Conservation (phyloP, 2,329 filamentous ascomycete genomes). For the Diaporthe velutina region DNA sequence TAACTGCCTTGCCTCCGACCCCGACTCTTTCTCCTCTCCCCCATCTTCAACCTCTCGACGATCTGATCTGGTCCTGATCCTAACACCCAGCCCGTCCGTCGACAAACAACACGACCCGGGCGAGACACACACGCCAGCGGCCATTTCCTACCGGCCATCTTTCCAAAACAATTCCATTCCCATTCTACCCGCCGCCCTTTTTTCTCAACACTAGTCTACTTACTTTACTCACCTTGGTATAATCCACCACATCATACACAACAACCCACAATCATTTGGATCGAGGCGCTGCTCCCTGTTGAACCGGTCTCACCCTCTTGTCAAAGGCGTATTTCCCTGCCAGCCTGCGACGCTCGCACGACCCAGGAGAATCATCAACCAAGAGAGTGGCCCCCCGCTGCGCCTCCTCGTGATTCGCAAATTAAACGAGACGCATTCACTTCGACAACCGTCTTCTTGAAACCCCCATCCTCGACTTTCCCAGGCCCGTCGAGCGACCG, state of each 20-base stretch:
- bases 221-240: slow-evolving; percentile 32
- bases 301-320: slow-evolving; percentile 39
- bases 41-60: slow-evolving; percentile 34
- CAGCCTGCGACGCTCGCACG: slow-evolving; percentile 32
- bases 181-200: slow-evolving; percentile 4
- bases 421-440: slow-evolving; percentile 9
- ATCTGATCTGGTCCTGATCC: slow-evolving; percentile 33
- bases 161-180: neutral
- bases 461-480: slow-evolving; percentile 16
- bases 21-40: slow-evolving; percentile 31
- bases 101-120: slow-evolving; percentile 26
- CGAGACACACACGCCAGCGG: slow-evolving; percentile 28
- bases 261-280: slow-evolving; percentile 36
- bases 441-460: slow-evolving; percentile 26
- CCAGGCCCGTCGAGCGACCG: slow-evolving; percentile 1
- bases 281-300: slow-evolving; percentile 28
- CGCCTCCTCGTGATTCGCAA: slow-evolving; percentile 30
- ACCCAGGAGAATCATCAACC: slow-evolving; percentile 7
- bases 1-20: slow-evolving; percentile 28
- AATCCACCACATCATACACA: slow-evolving; percentile 29
- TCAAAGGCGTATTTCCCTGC: slow-evolving; percentile 32
- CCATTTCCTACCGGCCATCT: slow-evolving; percentile 31
- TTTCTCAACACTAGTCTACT: slow-evolving; percentile 21
- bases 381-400: slow-evolving; percentile 16
- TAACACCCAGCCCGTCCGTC: slow-evolving; percentile 27